Conservation (phyloP, 164 flowering plant species). For the Berberis vulgaris region DNA sequence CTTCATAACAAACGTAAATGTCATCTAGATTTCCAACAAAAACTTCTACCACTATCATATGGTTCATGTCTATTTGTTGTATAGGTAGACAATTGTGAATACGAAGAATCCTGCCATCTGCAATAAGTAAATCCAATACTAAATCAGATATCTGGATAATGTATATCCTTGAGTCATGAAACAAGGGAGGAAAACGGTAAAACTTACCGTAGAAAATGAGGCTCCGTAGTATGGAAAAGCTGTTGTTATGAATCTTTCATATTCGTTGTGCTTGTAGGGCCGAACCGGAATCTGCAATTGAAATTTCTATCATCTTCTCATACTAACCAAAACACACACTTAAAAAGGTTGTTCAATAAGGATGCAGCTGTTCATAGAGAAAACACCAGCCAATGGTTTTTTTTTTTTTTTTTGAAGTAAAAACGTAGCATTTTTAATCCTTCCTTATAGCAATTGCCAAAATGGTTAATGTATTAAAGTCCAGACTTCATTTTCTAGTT, state of each 20-base stretch:
- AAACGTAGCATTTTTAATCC: too few species aligned
- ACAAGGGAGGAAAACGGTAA: not conserved
- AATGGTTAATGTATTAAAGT: too few species aligned
- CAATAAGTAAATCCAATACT: slow-evolving; percentile 14
- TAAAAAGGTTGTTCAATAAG: too few species aligned
- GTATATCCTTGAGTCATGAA: not conserved
- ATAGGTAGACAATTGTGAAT: slow-evolving; percentile 57
- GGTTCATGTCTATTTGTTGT: slow-evolving; percentile 45
- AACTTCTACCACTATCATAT: not conserved
- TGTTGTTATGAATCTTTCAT: slow-evolving; percentile 83
- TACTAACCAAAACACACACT: not conserved
- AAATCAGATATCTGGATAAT: not conserved
- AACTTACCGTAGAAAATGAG: slow-evolving; percentile 73
- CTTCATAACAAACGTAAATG: not conserved
- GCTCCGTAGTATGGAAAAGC: slow-evolving; percentile 95
- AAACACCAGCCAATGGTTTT: too few species aligned
- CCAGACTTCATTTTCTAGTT: too few species aligned
- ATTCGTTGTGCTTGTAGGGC: slow-evolving; percentile 94
- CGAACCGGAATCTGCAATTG: slow-evolving; percentile 87
- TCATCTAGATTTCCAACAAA: not conserved
- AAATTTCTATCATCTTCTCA: not conserved
- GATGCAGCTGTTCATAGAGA: too few species aligned
- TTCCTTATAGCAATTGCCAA: too few species aligned
- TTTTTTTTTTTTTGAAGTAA: too few species aligned
- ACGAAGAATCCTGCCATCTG: slow-evolving; percentile 93